Evolutionary conservation across 1,284 basidiomycete genomes (phyloP).

Genomic region (Pyrrhoderma noxium): DNA sequence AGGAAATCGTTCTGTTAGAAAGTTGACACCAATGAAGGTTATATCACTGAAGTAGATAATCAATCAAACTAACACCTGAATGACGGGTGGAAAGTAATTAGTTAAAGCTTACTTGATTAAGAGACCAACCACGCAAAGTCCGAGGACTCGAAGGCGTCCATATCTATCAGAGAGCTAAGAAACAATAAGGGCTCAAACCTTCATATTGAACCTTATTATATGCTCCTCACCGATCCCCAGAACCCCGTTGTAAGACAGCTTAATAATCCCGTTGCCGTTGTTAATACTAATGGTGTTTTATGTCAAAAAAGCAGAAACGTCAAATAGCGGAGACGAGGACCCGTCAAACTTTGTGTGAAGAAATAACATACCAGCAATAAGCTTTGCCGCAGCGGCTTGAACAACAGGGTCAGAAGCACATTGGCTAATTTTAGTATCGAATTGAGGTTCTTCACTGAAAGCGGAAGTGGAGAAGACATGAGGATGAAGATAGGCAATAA

Average conservation of each 20-base stretch:
- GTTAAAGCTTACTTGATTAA: conserved; percentile 39
- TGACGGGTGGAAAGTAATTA: not conserved
- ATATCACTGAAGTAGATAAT: conserved; percentile 38
- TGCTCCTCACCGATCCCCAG: conserved; percentile 69
- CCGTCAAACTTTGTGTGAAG: not conserved
- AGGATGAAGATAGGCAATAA: not conserved
- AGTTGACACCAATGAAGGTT: conserved; percentile 60
- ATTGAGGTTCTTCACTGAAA: not conserved
- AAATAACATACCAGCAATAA: conserved; percentile 48
- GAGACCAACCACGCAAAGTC: conserved; percentile 55
- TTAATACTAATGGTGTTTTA: conserved; percentile 54
- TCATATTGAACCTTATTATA: conserved; percentile 1
- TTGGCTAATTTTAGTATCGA: not conserved
- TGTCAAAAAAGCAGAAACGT: too few species aligned
- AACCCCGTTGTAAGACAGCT: conserved; percentile 72
- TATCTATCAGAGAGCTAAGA: conserved; percentile 68
- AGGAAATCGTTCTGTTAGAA: conserved; percentile 52
- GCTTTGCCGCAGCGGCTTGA: conserved; percentile 61
- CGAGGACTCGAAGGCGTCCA: conserved; percentile 66
- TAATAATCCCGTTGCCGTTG: conserved; percentile 64
- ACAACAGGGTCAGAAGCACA: conserved; percentile 71
- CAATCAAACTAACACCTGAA: not conserved
- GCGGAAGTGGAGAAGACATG: not conserved
- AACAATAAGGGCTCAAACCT: not conserved
- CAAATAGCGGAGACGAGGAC: too few species aligned